phyloP scores from a whole-genome alignment of 192 early-diverging fungal genomes.

The Podila horticola region DNA sequence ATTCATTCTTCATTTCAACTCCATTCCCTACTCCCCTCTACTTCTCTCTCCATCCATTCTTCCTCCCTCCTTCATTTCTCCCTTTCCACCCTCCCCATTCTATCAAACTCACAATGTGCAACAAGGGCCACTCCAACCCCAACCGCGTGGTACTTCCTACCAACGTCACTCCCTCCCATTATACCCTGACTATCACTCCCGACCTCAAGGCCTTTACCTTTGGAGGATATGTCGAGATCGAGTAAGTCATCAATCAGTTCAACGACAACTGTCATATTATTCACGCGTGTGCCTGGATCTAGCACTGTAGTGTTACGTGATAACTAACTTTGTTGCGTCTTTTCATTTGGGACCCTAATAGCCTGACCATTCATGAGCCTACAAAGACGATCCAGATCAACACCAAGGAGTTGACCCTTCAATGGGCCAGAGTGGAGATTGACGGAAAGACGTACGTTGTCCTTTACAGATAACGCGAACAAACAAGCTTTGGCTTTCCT shows the following conservation, averaged over 20 bases:
- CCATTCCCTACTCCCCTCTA: background rate
- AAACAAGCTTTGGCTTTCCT: background rate
- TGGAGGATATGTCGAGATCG: conserved; percentile 73
- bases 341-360: background rate
- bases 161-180: conserved; percentile 80
- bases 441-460: conserved; percentile 30
- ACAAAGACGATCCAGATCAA: conserved; percentile 49
- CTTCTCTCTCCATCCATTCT: background rate
- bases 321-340: too few relatives aligned
- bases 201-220: conserved; percentile 79
- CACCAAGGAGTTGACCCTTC: conserved; percentile 41
- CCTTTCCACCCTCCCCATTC: background rate
- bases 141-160: conserved; percentile 79
- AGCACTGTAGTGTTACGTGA: too few relatives aligned
- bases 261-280: background rate
- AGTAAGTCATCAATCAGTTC: conserved; percentile 50
- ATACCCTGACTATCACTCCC: conserved; percentile 76
- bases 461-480: background rate
- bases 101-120: background rate
- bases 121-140: conserved; percentile 2
- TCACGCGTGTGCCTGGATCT: too few relatives aligned
- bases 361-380: conserved; percentile 19
- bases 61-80: background rate
- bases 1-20: background rate
- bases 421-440: conserved; percentile 37